Evolutionary conservation across 1,284 basidiomycete genomes (phyloP), one percentile per base, ranked within the genome.

Genomic region (Hortiboletus rubellus): DNA sequence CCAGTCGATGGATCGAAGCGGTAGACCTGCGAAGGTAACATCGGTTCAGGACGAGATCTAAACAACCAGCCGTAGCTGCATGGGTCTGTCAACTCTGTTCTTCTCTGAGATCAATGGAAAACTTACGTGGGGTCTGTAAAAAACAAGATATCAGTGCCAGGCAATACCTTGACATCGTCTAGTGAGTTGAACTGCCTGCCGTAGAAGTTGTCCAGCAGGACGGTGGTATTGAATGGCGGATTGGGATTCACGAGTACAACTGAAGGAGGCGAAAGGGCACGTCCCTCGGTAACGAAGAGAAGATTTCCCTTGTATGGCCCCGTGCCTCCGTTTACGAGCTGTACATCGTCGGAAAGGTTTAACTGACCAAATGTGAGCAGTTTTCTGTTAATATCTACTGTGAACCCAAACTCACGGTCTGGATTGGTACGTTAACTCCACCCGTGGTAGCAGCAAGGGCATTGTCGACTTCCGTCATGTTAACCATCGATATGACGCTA

Each of bases 321-420:
- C 42, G 85, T 87, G 12, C 83, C 86, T 36, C 89, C 89, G 66
- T 91, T 92, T 12, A 86, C 87, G 82, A 91, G 91, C 67, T 85
- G 78, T 7, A 83, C 62, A 1, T 66, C 66, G 30, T 76, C 74
- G 0, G 84, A 76, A 42, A 86, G 73, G 65, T 77, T 70, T 49
- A 86, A 67, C 81, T 82, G 56, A 48, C 42, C 12, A 14, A 27
- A 1, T 1, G 27, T 69, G 22, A 59, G 55, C 1, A 5, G 7
- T 5, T 33, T 27, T 18, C 7, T n/a, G 2, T 14, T n/a, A 1
- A 8, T 40, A 33, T 46, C 22, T 8, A n/a, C 49, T 36, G 5
- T 3, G 22, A 31, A 31, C 40, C 24, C 18, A 41, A 66, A 66
- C 79, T 61, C 59, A 85, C 86, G 59, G 79, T 75, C 7, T 79